phyloP scores from a whole-genome alignment of 495 filamentous ascomycete genomes.

The Parathielavia appendiculata region DNA sequence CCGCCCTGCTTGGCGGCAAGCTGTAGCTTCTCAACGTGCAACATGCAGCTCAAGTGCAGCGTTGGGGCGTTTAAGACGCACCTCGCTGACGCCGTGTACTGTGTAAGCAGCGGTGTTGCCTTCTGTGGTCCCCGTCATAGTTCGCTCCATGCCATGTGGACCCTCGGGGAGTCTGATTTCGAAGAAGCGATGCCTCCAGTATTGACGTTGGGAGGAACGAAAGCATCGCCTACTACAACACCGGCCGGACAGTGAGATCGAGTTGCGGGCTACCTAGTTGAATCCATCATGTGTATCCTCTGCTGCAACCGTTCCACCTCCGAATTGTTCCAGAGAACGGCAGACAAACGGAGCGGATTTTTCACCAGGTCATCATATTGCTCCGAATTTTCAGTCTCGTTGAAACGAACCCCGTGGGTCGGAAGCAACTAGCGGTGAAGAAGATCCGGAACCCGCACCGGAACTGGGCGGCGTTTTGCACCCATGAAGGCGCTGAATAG shows the following conservation, averaged over 20 bases:
- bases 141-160: background rate
- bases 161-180: background rate
- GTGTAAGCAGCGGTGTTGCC: constrained; percentile 13
- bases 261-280: too few relatives aligned
- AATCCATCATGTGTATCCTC: too few relatives aligned
- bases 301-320: too few relatives aligned
- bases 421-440: constrained; percentile 20
- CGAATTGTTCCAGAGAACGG: too few relatives aligned
- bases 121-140: background rate
- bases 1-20: constrained; percentile 5
- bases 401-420: background rate
- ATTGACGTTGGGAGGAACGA: background rate
- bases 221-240: background rate
- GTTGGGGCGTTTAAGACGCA: background rate
- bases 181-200: background rate
- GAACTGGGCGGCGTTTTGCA: constrained; percentile 12
- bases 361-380: too few relatives aligned
- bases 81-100: constrained; percentile 7
- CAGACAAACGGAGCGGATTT: too few relatives aligned
- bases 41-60: constrained; percentile 7
- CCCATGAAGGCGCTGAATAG: too few relatives aligned
- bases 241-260: too few relatives aligned
- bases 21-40: constrained; percentile 12
- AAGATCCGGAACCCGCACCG: constrained; percentile 7
- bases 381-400: too few relatives aligned